Evolutionary conservation across 257 asterid species (phyloP), one percentile per base, ranked within the genome.

Genomic region (Nicotiana tabacum): DNA sequence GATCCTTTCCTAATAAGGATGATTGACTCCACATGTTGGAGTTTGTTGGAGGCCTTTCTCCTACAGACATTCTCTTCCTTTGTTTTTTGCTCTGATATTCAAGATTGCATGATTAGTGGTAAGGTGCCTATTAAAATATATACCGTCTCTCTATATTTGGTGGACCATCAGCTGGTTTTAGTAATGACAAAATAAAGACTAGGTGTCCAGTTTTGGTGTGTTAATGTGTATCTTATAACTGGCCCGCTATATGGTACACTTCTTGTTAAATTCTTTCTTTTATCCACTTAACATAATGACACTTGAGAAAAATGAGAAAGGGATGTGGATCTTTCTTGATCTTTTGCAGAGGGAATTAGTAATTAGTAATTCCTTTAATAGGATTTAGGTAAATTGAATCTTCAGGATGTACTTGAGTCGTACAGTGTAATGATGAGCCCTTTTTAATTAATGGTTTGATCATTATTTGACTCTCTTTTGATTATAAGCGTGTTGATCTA

Each of bases 231-330:
- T 56, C 55, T 77, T 62, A 32, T 43, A 43, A 43, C 82, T 78
- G 67, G 68, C 82, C 82, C 66, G 11, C 55, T 48, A 39, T 39
- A 64, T 80, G 60, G 64, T 80, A 80, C 77, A 51, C 35, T 43
- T 46, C 32, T 76, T 37, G 6, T 24, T 46, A 0, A 24, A 21
- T 17, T 24, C 39, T 48, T 13, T 12, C 6, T 27, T 10, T 74
- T 74, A 74, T 46, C 61, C 79, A 21, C 78, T 72, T 72, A 6
- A 69, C 35, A 43, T 39, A 70, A 24, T 69, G 35, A n/a, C 78
- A 21, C n/a, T 43, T 32, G 10, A 21, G 6, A 37, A 68, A 33
- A 37, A n/a, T 18, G 9, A 10, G 32, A 37, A 18, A 17, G 57
- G 18, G 5, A 53, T 13, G 2, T 53, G 58, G 17, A 53, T 53